Conservation (phyloP, 495 filamentous ascomycete genomes). For the Aspergillus nanangensis region DNA sequence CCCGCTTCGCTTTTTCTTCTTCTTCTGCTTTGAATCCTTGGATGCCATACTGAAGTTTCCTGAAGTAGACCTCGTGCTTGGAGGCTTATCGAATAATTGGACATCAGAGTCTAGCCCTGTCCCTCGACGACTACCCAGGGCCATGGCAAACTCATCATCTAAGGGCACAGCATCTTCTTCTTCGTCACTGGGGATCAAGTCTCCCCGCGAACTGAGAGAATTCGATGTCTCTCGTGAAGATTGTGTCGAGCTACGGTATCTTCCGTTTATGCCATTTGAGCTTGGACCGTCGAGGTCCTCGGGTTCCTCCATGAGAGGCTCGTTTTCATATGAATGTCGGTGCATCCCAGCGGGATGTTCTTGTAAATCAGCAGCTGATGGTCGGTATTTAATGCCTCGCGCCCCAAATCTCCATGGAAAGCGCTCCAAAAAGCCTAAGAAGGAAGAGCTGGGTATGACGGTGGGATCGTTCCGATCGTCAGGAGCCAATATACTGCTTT, state of each 20-base stretch:
- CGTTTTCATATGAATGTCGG: conserved; percentile 51
- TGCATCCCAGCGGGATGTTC: conserved; percentile 68
- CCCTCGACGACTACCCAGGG: conserved; percentile 57
- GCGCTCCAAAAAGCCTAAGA: conserved; percentile 79
- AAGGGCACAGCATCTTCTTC: conserved; percentile 88
- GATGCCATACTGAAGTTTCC: conserved; percentile 52
- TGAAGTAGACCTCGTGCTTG: conserved; percentile 54
- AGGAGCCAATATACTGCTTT: conserved; percentile 58
- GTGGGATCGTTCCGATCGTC: conserved; percentile 73
- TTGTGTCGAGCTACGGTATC: conserved; percentile 73
- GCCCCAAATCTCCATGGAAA: conserved; percentile 85
- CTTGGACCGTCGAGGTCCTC: conserved; percentile 38
- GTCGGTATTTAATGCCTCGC: conserved; percentile 75
- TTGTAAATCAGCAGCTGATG: conserved; percentile 83
- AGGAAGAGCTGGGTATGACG: conserved; percentile 81
- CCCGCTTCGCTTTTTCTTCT: conserved; percentile 22
- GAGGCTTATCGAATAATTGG: conserved; percentile 64
- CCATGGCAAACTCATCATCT: conserved; percentile 88
- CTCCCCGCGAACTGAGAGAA: conserved; percentile 86
- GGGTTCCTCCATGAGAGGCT: conserved; percentile 66
- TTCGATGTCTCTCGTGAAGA: conserved; percentile 82
- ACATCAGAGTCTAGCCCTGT: conserved; percentile 63
- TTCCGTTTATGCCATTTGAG: conserved; percentile 36
- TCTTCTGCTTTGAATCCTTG: conserved; percentile 33
- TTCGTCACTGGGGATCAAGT: conserved; percentile 92